Base-by-base conservation (phyloP, 1,284 basidiomycete species). In the Trichosporon ovoides region DNA sequence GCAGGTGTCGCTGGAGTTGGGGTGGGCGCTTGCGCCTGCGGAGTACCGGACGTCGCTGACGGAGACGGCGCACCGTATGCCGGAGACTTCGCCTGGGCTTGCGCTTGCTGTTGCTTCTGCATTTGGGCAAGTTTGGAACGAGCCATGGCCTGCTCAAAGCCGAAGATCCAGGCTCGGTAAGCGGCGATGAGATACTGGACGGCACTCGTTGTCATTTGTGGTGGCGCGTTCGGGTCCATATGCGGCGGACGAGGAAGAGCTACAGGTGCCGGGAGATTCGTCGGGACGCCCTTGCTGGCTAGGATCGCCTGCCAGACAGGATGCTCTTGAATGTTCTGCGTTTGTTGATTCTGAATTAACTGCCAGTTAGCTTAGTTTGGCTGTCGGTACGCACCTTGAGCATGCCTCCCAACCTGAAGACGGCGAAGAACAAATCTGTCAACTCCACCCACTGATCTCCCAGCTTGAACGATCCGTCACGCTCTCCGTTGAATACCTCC, bases 141-240 rank as follows among this genome's bases (percentile, higher is more conserved):
- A 16, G 58, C 38, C 71, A 73, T 72, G 24, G 71, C 68, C 38
- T 66, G 58, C 53, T 75, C 72, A 38, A 75, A 75, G 3, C 64
- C 66, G 49, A 68, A 66, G 7, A 75, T 56, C 64, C 69, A 73
- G 14, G 69, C 68, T 20, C 67, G 56, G 55, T 73, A 74, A 0
- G 60, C 68, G 0, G 62, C 62, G n/a, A 70, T 55, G 34, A 75
- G 57, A 54, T 68, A 75, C 43, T 67, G 65, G 24, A 70, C 60
- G 0, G 73, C 60, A 50, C 65, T 64, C 31, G 65, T 70, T 10
- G 71, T 73, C 56, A 56, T 59, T 19, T 58, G 56, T 18, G 61
- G 52, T 7, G 65, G 66, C 2, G 57, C 28, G 43, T 58, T 57
- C 2, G 65, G 60, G 46, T 68, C 66, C 22, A 58, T 49, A 35